Conservation (phyloP, 2,329 filamentous ascomycete species). For the Talaromyces funiculosus region DNA sequence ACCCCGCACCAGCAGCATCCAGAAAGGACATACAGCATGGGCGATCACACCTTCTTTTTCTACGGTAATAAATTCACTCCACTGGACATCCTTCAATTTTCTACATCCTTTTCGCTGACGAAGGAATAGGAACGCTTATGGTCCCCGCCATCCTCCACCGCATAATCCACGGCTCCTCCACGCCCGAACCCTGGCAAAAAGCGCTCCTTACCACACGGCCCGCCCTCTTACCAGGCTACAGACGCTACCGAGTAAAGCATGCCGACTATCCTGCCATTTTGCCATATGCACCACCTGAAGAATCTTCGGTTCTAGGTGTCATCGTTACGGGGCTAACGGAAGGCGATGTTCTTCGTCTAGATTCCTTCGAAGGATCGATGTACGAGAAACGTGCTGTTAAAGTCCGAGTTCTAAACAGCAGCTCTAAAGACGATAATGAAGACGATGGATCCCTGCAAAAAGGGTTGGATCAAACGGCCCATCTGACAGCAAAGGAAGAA, state of each 20-base stretch:
- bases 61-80: slow-evolving; percentile 46
- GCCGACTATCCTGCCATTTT: slow-evolving; percentile 81
- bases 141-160: slow-evolving; percentile 79
- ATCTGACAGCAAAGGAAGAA: slow-evolving; percentile 37
- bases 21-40: slow-evolving; percentile 32
- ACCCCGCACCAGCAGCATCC: background rate
- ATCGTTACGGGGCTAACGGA: slow-evolving; percentile 73
- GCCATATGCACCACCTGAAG: slow-evolving; percentile 12
- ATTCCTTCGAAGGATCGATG: slow-evolving; percentile 74
- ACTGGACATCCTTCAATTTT: too few species aligned
- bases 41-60: slow-evolving; percentile 56
- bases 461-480: slow-evolving; percentile 47
- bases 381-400: slow-evolving; percentile 55
- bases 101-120: background rate
- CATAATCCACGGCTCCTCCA: slow-evolving; percentile 64
- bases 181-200: slow-evolving; percentile 47
- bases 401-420: slow-evolving; percentile 32
- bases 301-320: slow-evolving; percentile 61
- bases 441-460: slow-evolving; percentile 32
- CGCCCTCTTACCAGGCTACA: slow-evolving; percentile 68
- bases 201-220: slow-evolving; percentile 60
- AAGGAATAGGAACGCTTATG: slow-evolving; percentile 59
- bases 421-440: slow-evolving; percentile 22
- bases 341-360: slow-evolving; percentile 67
- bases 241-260: slow-evolving; percentile 61